Conservation (phyloP, 1,284 basidiomycete species). For the Trametes hirsuta region DNA sequence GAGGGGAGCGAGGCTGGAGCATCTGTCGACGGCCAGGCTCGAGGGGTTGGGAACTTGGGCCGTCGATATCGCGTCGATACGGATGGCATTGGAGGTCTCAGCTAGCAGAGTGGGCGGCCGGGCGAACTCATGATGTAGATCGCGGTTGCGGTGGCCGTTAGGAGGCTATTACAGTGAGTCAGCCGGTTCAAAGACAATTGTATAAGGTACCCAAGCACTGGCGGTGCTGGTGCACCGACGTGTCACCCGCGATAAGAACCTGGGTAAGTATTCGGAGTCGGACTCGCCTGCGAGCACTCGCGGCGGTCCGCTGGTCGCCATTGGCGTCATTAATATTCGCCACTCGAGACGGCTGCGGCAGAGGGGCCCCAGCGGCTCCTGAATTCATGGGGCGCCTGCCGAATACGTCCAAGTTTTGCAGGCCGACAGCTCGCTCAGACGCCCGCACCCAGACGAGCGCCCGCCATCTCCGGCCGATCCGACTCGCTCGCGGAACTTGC, state of each 20-base stretch:
- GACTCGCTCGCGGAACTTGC: conserved; percentile 12
- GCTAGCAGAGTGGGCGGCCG: neutral
- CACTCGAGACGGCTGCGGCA: no score
- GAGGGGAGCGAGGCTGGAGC: neutral
- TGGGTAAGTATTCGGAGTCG: no score
- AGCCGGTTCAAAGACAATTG: neutral
- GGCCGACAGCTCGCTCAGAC: neutral
- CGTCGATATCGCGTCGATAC: no score
- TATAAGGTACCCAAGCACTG: neutral
- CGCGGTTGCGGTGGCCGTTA: conserved; percentile 7
- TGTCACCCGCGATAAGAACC: no score
- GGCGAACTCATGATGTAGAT: conserved; percentile 4
- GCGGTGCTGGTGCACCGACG: neutral
- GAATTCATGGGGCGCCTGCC: no score
- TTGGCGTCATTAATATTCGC: no score
- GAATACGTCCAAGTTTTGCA: neutral
- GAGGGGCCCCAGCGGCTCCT: no score
- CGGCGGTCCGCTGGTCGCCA: no score
- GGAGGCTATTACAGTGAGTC: conserved; percentile 1
- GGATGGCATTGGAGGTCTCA: no score
- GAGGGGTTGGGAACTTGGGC: no score
- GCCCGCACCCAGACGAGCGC: neutral
- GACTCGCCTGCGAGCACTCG: no score
- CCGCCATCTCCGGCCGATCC: neutral
- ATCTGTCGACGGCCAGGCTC: no score